phyloP scores from a whole-genome alignment of 2,329 filamentous ascomycete genomes.

The Helminthosporium solani region DNA sequence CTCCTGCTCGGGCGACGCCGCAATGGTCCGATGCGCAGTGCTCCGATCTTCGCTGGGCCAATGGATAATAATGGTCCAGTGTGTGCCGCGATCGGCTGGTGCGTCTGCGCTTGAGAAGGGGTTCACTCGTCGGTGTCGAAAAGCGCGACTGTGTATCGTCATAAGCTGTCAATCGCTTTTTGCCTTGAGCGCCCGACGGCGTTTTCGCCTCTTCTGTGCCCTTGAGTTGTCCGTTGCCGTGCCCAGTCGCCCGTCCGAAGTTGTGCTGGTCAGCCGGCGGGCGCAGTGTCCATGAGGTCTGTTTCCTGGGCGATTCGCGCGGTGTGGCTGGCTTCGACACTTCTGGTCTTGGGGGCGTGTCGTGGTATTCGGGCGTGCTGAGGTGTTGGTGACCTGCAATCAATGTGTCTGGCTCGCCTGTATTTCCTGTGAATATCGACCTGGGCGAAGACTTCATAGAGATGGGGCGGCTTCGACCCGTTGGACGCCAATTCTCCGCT shows the following conservation, averaged over 20 bases:
- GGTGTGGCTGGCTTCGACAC: slow-evolving; percentile 15
- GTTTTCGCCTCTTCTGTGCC: slow-evolving; percentile 3
- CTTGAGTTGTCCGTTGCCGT: too few relatives aligned
- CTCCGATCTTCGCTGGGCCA: too few relatives aligned
- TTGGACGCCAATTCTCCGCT: too few relatives aligned
- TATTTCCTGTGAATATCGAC: slow-evolving; percentile 42
- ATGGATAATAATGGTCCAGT: slow-evolving; percentile 42
- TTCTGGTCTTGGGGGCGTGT: slow-evolving; percentile 15
- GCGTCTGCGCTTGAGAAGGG: slow-evolving; percentile 38
- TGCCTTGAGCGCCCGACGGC: too few relatives aligned
- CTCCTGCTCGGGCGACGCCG: slow-evolving; percentile 18
- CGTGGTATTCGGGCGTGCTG: slow-evolving; percentile 23
- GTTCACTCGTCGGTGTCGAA: slow-evolving; percentile 27
- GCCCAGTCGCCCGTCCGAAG: slow-evolving; percentile 4
- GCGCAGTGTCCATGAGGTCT: slow-evolving; percentile 19
- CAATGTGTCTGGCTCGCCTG: slow-evolving; percentile 9
- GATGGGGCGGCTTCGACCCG: background rate
- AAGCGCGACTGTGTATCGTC: slow-evolving; percentile 4
- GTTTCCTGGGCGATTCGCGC: slow-evolving; percentile 4
- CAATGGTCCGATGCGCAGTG: too few relatives aligned
- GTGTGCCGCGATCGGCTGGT: slow-evolving; percentile 28
- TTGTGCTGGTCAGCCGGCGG: slow-evolving; percentile 16
- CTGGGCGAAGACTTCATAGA: slow-evolving; percentile 31
- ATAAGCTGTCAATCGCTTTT: too few relatives aligned
- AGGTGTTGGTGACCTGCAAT: slow-evolving; percentile 14